A percentile compares a stretch with the other conserved stretches of the same genome.
Conservation (phyloP, 2,329 filamentous ascomycete species). For the Amylocarpus encephaloides region DNA sequence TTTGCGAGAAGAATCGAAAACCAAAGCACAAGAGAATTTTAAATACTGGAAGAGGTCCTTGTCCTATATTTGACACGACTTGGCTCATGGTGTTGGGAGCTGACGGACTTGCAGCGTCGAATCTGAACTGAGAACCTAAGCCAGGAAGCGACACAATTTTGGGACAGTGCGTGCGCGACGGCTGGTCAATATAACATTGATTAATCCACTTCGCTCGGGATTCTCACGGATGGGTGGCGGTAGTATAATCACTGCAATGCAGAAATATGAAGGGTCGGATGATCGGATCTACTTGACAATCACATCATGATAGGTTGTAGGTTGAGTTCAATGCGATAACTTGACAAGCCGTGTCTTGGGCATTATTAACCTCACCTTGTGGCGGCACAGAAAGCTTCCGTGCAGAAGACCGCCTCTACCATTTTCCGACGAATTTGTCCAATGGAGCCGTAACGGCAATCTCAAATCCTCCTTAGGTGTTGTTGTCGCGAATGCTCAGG, state of each 20-base stretch:
- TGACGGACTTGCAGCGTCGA: no score
- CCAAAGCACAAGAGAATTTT: background rate
- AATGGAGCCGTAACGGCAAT: background rate
- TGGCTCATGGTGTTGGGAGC: background rate
- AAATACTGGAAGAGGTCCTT: background rate
- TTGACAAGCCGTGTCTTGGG: no score
- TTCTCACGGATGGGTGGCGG: background rate
- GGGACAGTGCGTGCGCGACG: no score
- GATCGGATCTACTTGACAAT: background rate
- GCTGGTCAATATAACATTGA: no score
- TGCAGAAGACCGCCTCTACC: no score
- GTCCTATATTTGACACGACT: background rate
- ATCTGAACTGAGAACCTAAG: no score
- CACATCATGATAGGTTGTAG: background rate
- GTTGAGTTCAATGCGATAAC: no score
- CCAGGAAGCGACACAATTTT: no score
- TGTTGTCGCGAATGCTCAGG: slow-evolving; percentile 11
- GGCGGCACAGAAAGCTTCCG: no score
- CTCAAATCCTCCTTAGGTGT: background rate
- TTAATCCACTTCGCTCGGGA: background rate
- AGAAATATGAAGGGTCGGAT: background rate
- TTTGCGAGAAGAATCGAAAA: background rate
- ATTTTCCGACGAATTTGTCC: background rate
- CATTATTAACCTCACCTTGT: no score
- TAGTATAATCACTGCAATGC: no score